Conservation (phyloP, 202 grass and related monocot species). For the Panicum virgatum region DNA sequence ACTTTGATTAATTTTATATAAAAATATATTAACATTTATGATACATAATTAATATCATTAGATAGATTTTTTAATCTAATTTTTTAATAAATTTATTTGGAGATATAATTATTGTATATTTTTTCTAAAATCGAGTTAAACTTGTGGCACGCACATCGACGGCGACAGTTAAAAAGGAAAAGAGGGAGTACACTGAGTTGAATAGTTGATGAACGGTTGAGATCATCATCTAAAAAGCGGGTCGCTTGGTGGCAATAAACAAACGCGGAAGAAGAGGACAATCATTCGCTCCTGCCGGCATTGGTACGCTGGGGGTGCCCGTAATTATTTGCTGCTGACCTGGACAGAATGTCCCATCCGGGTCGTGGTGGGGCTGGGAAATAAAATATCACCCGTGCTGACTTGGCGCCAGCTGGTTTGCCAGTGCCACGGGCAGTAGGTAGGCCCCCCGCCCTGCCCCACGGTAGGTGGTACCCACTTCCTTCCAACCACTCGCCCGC, state of each 20-base stretch:
- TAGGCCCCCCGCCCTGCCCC: neutral
- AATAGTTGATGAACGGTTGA: neutral
- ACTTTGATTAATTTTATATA: too few species aligned
- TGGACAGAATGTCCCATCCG: slow-evolving; percentile 30
- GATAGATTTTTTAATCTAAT: too few species aligned
- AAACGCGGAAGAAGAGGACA: neutral
- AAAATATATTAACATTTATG: too few species aligned
- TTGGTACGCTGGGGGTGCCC: neutral
- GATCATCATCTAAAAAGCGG: neutral
- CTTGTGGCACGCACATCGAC: too few species aligned
- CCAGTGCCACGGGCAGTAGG: neutral
- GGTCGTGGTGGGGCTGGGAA: slow-evolving; percentile 1
- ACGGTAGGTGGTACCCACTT: slow-evolving; percentile 6
- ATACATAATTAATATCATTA: too few species aligned
- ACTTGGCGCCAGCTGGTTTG: slow-evolving; percentile 41
- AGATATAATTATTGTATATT: too few species aligned
- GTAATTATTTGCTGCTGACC: slow-evolving; percentile 36
- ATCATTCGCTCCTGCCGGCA: slow-evolving; percentile 16
- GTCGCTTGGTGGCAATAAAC: neutral
- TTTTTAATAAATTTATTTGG: too few species aligned
- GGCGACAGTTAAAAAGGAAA: too few species aligned
- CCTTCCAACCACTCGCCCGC: neutral
- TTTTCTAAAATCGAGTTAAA: too few species aligned
- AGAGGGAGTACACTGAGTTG: too few species aligned
- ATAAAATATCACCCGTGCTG: slow-evolving; percentile 15